Evolutionary conservation across 2,329 filamentous ascomycete species (phyloP).

Genomic region (Polytolypa hystricis): DNA sequence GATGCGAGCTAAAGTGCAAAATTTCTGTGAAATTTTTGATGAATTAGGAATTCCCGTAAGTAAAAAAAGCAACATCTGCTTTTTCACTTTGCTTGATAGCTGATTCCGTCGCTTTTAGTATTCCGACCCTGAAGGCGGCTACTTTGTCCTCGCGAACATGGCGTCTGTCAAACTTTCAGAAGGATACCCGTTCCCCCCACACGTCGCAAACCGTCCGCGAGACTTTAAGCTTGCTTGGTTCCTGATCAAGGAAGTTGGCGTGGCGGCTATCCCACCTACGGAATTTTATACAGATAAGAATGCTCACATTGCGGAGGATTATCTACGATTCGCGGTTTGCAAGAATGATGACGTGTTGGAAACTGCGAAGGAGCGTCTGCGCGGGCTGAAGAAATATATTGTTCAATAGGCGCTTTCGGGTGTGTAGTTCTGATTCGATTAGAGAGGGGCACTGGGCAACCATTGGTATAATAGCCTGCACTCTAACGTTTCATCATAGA

Average conservation of each 20-base stretch:
- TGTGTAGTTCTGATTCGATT: too few relatives aligned
- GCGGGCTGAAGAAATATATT: slow-evolving; percentile 64
- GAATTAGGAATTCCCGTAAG: slow-evolving; percentile 57
- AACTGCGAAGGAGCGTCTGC: slow-evolving; percentile 62
- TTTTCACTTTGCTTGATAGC: neutral
- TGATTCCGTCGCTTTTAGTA: slow-evolving; percentile 37
- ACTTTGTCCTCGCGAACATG: slow-evolving; percentile 95
- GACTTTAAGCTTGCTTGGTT: slow-evolving; percentile 97
- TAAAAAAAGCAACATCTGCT: slow-evolving; percentile 1
- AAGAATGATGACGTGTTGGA: slow-evolving; percentile 83
- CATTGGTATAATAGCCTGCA: too few relatives aligned
- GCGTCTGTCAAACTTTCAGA: slow-evolving; percentile 71
- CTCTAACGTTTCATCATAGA: too few relatives aligned
- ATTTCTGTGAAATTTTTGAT: slow-evolving; percentile 71
- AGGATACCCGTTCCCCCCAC: slow-evolving; percentile 77
- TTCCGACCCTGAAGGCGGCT: slow-evolving; percentile 89
- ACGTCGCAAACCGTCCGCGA: slow-evolving; percentile 73
- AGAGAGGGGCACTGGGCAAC: too few relatives aligned
- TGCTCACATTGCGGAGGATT: slow-evolving; percentile 78
- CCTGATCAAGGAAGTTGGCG: slow-evolving; percentile 88
- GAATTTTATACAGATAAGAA: slow-evolving; percentile 91
- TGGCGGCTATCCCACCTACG: slow-evolving; percentile 90
- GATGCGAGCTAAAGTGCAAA: slow-evolving; percentile 81
- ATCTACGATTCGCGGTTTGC: slow-evolving; percentile 89
- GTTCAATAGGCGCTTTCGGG: slow-evolving; percentile 9